These are phyloP conservation scores for Alternaria dauci DNA, from an alignment of 2,329 filamentous ascomycete species.

Conservation along the genomic window DNA sequence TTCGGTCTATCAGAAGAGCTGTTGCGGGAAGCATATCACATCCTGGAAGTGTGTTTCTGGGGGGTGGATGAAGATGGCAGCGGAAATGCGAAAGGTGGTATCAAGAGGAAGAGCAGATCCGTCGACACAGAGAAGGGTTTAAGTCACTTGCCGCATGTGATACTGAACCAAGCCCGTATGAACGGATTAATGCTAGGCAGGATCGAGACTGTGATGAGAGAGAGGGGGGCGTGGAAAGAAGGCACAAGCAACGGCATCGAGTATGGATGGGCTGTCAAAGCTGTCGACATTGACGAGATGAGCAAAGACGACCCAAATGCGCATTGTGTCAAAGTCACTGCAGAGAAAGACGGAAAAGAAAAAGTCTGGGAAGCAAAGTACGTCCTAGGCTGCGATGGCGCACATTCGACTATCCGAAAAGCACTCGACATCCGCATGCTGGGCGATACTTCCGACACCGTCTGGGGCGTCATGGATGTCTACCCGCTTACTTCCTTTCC, in stretches of 20 bases:
- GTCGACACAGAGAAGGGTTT: constrained; percentile 68
- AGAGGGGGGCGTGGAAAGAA: constrained; percentile 37
- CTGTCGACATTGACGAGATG: constrained; percentile 60
- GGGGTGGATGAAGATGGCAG: constrained; percentile 33
- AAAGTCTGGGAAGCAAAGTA: constrained; percentile 50
- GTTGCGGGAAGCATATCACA: constrained; percentile 71
- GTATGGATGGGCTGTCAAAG: constrained; percentile 63
- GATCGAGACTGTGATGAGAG: constrained; percentile 53
- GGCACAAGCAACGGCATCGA: constrained; percentile 55
- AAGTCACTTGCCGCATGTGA: constrained; percentile 71
- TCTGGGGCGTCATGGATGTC: constrained; percentile 67
- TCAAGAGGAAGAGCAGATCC: constrained; percentile 54
- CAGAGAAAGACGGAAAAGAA: constrained; percentile 41
- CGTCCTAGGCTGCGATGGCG: constrained; percentile 59
- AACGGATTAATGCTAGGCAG: constrained; percentile 66
- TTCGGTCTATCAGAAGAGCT: constrained; percentile 71
- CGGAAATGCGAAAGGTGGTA: constrained; percentile 45
- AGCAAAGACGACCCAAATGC: constrained; percentile 42
- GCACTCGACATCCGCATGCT: constrained; percentile 65
- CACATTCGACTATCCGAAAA: constrained; percentile 62
- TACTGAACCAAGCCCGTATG: constrained; percentile 75
- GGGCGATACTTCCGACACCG: constrained; percentile 64
- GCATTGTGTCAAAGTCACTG: constrained; percentile 44
- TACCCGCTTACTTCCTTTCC: constrained; percentile 60
- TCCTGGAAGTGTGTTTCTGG: constrained; percentile 69